A percentile compares a stretch with the other conserved stretches of the same genome.
Evolutionary conservation across 2,329 filamentous ascomycete genomes (phyloP).

Genomic region (Penicillium glabrum): DNA sequence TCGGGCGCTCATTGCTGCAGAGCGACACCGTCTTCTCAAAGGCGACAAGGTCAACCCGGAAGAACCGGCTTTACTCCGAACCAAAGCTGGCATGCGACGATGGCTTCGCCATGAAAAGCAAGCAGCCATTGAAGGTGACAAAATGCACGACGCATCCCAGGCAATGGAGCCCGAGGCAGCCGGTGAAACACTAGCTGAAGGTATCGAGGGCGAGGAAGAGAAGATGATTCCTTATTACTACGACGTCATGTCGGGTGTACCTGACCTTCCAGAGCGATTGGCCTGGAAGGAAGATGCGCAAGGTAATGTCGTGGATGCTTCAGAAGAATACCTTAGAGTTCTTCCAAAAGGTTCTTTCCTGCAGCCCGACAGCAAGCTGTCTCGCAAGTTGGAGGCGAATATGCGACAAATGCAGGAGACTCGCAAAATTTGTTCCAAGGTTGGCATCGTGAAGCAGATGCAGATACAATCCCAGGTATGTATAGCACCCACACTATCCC

Average conservation of each 20-base stretch:
- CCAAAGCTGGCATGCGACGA: constrained; percentile 83
- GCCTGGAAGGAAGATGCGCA: constrained; percentile 89
- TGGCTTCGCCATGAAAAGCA: constrained; percentile 79
- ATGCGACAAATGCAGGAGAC: constrained; percentile 96
- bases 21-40: constrained; percentile 82
- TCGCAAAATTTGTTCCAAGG: constrained; percentile 91
- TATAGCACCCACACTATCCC: not conserved
- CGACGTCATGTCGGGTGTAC: constrained; percentile 79
- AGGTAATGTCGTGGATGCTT: constrained; percentile 83
- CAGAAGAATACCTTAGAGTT: constrained; percentile 78
- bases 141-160: constrained; percentile 46
- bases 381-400: constrained; percentile 82
- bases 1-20: constrained; percentile 79
- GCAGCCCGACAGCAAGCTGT: constrained; percentile 70
- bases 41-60: constrained; percentile 82
- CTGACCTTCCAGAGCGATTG: constrained; percentile 74
- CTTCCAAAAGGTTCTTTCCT: constrained; percentile 74
- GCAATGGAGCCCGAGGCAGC: constrained; percentile 50
- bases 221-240: constrained; percentile 92
- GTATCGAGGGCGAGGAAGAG: constrained; percentile 88
- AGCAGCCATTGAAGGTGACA: constrained; percentile 56
- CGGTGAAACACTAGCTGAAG: constrained; percentile 82
- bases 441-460: constrained; percentile 99
- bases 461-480: constrained; percentile 91
- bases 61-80: constrained; percentile 81